phyloP scores from a whole-genome alignment of 768 basidiomycete species.

The Sporobolomyces phaffii region DNA sequence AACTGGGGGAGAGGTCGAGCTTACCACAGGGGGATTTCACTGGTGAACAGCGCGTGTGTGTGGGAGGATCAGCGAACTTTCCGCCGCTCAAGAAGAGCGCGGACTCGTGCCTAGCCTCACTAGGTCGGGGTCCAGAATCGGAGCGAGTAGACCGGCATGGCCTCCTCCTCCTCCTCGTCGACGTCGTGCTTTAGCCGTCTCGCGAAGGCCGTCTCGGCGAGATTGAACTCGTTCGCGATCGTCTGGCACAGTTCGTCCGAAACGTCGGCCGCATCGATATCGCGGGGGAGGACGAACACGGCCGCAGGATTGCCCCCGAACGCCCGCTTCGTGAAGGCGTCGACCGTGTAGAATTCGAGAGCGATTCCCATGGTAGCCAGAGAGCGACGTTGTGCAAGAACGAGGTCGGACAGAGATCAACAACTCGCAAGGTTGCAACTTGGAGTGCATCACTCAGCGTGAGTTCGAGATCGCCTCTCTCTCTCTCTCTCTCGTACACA shows the following conservation, averaged over 20 bases:
- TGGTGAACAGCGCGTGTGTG: no score
- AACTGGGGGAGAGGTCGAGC: not conserved
- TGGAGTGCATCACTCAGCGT: no score
- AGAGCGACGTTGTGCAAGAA: no score
- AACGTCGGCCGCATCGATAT: not conserved
- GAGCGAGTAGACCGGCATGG: slow-evolving; percentile 33
- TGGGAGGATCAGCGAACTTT: no score
- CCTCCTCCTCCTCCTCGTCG: not conserved
- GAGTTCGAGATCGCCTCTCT: no score
- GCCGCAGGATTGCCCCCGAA: slow-evolving; percentile 47
- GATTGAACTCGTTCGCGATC: slow-evolving; percentile 42
- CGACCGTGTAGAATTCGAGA: slow-evolving; percentile 38
- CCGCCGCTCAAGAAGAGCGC: not conserved
- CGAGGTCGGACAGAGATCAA: no score
- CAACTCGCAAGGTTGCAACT: no score
- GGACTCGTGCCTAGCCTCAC: not conserved
- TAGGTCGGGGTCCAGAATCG: slow-evolving; percentile 44
- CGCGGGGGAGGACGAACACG: slow-evolving; percentile 42
- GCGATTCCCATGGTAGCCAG: no score
- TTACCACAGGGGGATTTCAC: slow-evolving; percentile 43
- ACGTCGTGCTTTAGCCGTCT: not conserved
- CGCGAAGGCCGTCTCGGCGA: slow-evolving; percentile 42
- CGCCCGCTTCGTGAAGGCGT: slow-evolving; percentile 46
- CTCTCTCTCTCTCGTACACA: no score
- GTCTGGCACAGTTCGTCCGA: slow-evolving; percentile 9